Evolutionary conservation across 2,329 filamentous ascomycete genomes (phyloP).

Genomic region (Aspergillus ochraceus): DNA sequence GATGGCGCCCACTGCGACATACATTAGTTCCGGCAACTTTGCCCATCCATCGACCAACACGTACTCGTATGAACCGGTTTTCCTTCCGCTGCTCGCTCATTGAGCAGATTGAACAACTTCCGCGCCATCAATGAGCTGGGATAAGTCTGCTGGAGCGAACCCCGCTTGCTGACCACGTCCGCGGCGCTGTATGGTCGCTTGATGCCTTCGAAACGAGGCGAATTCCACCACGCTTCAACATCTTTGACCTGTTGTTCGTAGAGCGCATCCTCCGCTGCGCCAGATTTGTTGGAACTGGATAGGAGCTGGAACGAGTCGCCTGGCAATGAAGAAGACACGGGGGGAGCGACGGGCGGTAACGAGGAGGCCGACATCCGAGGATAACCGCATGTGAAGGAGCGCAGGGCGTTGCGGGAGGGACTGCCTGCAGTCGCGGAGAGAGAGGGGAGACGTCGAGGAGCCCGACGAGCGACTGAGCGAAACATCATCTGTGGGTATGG

Average conservation of each 20-base stretch:
- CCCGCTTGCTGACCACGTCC: conserved; percentile 91
- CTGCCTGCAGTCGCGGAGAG: conserved; percentile 19
- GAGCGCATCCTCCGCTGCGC: conserved; percentile 77
- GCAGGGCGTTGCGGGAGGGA: conserved; percentile 28
- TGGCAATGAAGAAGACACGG: conserved; percentile 60
- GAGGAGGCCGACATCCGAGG: conserved; percentile 54
- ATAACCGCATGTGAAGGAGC: conserved; percentile 39
- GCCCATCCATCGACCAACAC: conserved; percentile 2
- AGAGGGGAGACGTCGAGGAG: conserved; percentile 33
- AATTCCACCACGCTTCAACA: conserved; percentile 88
- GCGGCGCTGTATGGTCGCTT: conserved; percentile 86
- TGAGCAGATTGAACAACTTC: conserved; percentile 88
- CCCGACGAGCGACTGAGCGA: conserved; percentile 35
- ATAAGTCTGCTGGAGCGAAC: conserved; percentile 81
- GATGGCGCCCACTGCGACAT: conserved; percentile 81
- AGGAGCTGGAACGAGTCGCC: conserved; percentile 85
- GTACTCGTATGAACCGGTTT: conserved; percentile 90
- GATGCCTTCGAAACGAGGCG: conserved; percentile 82
- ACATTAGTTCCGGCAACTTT: conserved; percentile 5
- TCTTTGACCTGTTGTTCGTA: conserved; percentile 82
- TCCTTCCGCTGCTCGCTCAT: conserved; percentile 72
- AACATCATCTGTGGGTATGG: conserved; percentile 29
- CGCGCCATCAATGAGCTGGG: conserved; percentile 92
- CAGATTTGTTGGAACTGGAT: conserved; percentile 72
- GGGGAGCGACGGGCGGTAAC: conserved; percentile 57